phyloP scores from a whole-genome alignment of 2,329 filamentous ascomycete genomes.

The Calonectria pseudoturangicola region DNA sequence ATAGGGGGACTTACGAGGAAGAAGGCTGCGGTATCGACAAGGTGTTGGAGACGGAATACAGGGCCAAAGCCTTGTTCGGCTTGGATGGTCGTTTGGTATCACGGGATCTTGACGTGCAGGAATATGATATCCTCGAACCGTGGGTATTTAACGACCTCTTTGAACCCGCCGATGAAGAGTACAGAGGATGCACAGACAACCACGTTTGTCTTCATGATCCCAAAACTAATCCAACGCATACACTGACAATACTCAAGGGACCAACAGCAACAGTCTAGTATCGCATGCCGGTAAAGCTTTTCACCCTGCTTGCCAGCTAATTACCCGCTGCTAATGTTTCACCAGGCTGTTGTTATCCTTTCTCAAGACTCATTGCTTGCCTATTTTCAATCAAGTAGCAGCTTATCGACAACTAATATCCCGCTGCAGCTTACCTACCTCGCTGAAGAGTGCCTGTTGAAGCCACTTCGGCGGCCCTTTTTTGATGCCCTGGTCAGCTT shows the following conservation, averaged over 20 bases:
- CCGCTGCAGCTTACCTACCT: conserved; percentile 39
- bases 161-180: conserved; percentile 45
- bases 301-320: no score
- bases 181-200: conserved; percentile 56
- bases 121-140: conserved; percentile 49
- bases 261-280: conserved; percentile 52
- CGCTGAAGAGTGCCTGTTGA: conserved; percentile 1
- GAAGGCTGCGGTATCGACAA: conserved; percentile 36
- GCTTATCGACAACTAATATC: neutral
- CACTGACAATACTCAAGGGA: conserved; percentile 36
- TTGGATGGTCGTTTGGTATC: conserved; percentile 51
- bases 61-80: conserved; percentile 54
- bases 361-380: conserved; percentile 42
- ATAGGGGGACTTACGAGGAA: conserved; percentile 46
- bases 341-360: conserved; percentile 47
- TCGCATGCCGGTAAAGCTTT: conserved; percentile 44
- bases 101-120: conserved; percentile 41
- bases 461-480: neutral
- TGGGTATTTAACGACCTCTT: conserved; percentile 45
- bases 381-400: conserved; percentile 30
- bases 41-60: conserved; percentile 29
- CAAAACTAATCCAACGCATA: neutral
- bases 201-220: conserved; percentile 44
- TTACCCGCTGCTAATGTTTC: neutral
- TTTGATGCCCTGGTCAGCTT: neutral